Evolutionary conservation across 345 rosid genomes (phyloP).

Genomic region (Boechera retrofracta): DNA sequence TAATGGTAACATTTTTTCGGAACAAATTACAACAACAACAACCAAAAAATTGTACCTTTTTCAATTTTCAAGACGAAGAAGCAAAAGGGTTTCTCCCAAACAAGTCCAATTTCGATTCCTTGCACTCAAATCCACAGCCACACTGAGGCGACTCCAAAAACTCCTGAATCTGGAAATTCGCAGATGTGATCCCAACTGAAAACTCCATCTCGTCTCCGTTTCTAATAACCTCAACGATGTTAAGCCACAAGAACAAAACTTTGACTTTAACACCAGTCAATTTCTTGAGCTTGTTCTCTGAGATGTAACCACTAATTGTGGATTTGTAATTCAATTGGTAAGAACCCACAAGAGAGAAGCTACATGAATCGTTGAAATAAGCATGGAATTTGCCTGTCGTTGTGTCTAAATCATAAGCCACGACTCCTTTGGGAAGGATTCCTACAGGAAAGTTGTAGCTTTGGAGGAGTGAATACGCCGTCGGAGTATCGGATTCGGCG

Average conservation of each 20-base stretch:
- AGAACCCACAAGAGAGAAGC: conserved; percentile 87
- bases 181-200: conserved; percentile 94
- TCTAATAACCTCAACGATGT: conserved; percentile 84
- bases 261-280: conserved; percentile 89
- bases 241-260: conserved; percentile 83
- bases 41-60: not conserved
- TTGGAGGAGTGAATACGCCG: conserved; percentile 75
- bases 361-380: conserved; percentile 66
- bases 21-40: not conserved
- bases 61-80: conserved; percentile 57
- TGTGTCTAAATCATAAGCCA: conserved; percentile 67
- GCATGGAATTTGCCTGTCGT: conserved; percentile 69
- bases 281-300: conserved; percentile 59
- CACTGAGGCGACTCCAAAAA: conserved; percentile 91
- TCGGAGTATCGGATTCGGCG: conserved; percentile 37
- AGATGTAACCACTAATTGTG: conserved; percentile 71
- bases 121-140: conserved; percentile 88
- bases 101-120: conserved; percentile 46
- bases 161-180: conserved; percentile 71
- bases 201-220: conserved; percentile 65
- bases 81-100: conserved; percentile 50
- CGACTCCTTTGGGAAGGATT: conserved; percentile 74
- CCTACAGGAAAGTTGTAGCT: conserved; percentile 81
- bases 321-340: conserved; percentile 82
- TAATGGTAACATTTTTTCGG: not conserved